Percentiles rank a stretch among this genome's conserved stretches.
These are phyloP conservation scores for Syzygium grande DNA, from an alignment of 345 rosid species.

Conservation along the genomic window DNA sequence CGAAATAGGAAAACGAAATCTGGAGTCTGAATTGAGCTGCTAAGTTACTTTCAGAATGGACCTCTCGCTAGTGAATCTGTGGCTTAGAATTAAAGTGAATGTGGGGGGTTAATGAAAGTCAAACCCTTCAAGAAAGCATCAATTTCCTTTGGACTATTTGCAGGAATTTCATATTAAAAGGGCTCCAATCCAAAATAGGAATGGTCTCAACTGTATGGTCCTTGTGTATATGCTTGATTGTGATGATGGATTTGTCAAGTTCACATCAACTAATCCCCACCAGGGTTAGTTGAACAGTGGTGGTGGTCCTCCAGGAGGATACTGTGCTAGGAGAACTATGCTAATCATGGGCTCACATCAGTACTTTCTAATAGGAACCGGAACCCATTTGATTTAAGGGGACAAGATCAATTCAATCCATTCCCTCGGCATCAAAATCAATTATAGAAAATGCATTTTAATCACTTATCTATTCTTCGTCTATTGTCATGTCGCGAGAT, in stretches of 20 bases:
- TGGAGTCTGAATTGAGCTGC: not conserved
- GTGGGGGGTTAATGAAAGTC: not conserved
- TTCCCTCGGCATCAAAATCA: not conserved
- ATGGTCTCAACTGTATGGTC: not conserved
- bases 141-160: not conserved
- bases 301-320: not conserved
- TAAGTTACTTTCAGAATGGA: not conserved
- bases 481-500: not conserved
- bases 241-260: not conserved
- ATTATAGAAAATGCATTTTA: not conserved
- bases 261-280: not conserved
- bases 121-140: not conserved
- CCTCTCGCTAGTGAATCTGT: not conserved
- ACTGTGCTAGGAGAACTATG: not conserved
- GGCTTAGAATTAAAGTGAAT: not conserved
- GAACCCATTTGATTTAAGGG: not conserved
- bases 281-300: not conserved
- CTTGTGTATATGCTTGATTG: not conserved
- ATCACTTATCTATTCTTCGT: not conserved
- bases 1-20: not conserved
- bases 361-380: not conserved
- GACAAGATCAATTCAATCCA: not conserved
- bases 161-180: not conserved
- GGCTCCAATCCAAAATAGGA: not conserved
- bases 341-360: not conserved